Evolutionary conservation across 2,329 filamentous ascomycete genomes (phyloP), one percentile per base, ranked within the genome.

Genomic region (Penicillium thymicola): DNA sequence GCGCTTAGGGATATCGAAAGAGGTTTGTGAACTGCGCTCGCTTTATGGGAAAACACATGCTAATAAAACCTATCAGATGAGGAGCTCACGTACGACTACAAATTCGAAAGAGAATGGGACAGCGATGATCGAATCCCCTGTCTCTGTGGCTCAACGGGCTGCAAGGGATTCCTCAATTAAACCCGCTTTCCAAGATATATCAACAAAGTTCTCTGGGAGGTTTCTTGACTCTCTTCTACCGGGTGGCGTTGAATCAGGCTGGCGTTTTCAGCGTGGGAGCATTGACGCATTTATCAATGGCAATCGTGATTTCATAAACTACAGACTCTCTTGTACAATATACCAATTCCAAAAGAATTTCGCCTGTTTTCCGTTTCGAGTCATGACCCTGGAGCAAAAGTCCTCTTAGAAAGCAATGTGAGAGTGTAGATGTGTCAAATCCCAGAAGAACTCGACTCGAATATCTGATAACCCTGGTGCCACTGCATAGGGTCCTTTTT

Each of bases 21-120:
- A 82, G 94, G 94, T 97, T 84, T 81, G 90, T 85, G 32, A n/a
- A 38, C 27, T 30, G 21, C 6, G 2, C 38, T 44, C 8, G 2
- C 21, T 32, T 16, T 1, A n/a, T 46, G 28, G 11, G 2, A 41
- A 53, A 72, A 13, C 62, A 47, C 32, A 62, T 57, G 65, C 57
- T 51, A 41, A 46, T 21, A 14, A 16, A n/a, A 25, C 14, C 13
- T 27, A 41, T 13, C 70, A 99, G 94, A 97, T 73, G 94, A 99
- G 78, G 94, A 99, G 81, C 86, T 99, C 73, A 99, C 94, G 2
- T 99, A 99, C 79, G 94, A 99, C 80, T 99, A 99, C 84, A 99
- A 99, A 76, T 99, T 99, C 75, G 94, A 99, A 79, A 89, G 94
- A 67, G 94, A 99, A 77, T 90, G 95, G 70, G 92, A 92, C 69